These are phyloP conservation scores for Uronychia binucleata DNA, from an alignment of 73 alveolate species.

Conservation along the genomic window DNA sequence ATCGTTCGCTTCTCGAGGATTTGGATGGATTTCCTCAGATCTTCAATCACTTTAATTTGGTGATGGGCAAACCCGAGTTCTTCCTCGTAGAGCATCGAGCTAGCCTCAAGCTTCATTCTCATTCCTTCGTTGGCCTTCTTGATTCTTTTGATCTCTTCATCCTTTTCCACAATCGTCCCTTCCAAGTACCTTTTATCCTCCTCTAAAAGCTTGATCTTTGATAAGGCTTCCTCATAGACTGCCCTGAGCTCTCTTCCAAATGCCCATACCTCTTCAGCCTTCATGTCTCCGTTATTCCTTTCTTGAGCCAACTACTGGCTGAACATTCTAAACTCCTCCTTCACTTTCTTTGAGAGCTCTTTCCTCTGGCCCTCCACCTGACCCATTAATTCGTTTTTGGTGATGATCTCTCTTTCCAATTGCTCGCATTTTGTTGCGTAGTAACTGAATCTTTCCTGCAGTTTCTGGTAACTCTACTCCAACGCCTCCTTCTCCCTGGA, in stretches of 20 bases:
- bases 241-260: background rate
- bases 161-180: background rate
- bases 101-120: background rate
- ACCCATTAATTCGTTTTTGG: conserved; percentile 10
- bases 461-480: conserved; percentile 2
- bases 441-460: conserved; percentile 13
- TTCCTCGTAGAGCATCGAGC: background rate
- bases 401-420: conserved; percentile 29
- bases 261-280: background rate
- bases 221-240: background rate
- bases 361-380: conserved; percentile 25
- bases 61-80: background rate
- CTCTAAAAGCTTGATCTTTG: background rate
- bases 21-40: background rate
- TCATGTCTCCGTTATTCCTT: background rate
- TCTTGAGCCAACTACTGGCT: background rate
- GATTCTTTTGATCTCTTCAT: background rate
- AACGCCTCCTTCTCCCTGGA: conserved; percentile 11
- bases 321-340: background rate
- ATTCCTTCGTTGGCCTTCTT: background rate
- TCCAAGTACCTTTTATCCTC: background rate
- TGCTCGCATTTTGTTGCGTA: conserved; percentile 8
- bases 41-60: background rate
- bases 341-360: background rate
- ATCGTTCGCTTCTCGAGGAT: background rate